Conservation (phyloP, 2,329 filamentous ascomycete species). For the Trichoderma sp. region DNA sequence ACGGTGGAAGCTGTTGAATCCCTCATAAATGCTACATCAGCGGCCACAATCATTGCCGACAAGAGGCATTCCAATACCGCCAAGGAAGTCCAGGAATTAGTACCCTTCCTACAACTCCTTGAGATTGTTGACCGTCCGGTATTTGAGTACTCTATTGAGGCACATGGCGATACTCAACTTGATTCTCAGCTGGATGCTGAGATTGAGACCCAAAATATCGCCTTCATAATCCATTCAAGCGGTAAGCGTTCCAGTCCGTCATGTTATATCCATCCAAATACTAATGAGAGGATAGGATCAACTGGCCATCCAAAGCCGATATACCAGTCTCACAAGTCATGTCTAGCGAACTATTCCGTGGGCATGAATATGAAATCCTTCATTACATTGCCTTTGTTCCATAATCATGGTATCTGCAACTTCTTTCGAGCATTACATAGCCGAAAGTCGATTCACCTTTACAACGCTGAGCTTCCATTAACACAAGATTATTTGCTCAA, state of each 20-base stretch:
- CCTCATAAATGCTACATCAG: slow-evolving; percentile 1
- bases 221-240: slow-evolving; percentile 6
- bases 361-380: slow-evolving; percentile 7
- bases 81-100: not conserved
- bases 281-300: not conserved
- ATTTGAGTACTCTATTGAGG: slow-evolving; percentile 5
- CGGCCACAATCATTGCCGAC: not conserved
- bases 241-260: not conserved
- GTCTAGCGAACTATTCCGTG: not conserved
- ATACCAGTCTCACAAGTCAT: not conserved
- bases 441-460: slow-evolving; percentile 3
- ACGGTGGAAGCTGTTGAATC: slow-evolving; percentile 1
- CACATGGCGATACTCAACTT: slow-evolving; percentile 3
- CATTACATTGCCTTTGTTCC: not conserved
- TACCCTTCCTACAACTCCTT: not conserved
- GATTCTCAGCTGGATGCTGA: not conserved
- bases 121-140: not conserved
- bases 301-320: slow-evolving; percentile 9
- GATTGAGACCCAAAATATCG: not conserved
- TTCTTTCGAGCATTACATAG: not conserved
- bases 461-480: slow-evolving; percentile 6
- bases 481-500: not conserved
- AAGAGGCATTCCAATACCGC: not conserved
- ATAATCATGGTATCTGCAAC: slow-evolving; percentile 4
- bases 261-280: not conserved